Conservation (phyloP, 108 stramenopile genomes). For the Seminavis robusta region DNA sequence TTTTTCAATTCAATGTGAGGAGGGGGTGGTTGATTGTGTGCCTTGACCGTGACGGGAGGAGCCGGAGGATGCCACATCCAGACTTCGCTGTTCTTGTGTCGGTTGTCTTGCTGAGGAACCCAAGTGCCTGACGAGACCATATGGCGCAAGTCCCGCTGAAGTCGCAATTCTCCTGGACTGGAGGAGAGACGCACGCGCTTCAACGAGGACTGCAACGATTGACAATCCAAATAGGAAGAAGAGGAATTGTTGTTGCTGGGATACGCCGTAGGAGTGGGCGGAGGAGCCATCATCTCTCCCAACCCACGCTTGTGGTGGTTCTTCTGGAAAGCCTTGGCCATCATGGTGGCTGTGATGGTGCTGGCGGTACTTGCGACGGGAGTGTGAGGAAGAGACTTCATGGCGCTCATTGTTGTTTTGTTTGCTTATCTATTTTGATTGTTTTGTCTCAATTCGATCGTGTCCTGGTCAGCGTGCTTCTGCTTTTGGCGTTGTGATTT, state of each 20-base stretch:
- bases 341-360: too few species aligned
- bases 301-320: too few species aligned
- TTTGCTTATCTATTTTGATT: too few species aligned
- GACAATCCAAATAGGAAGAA: conserved; percentile 1
- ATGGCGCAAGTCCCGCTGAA: conserved; percentile 48
- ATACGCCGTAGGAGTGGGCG: too few species aligned
- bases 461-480: too few species aligned
- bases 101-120: background rate
- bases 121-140: conserved; percentile 3
- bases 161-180: conserved; percentile 64
- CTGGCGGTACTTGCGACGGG: too few species aligned
- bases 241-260: background rate
- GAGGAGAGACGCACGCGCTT: conserved; percentile 68
- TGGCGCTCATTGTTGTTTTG: too few species aligned
- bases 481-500: too few species aligned
- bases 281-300: too few species aligned
- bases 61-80: background rate
- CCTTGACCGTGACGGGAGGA: background rate
- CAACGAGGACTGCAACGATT: conserved; percentile 42
- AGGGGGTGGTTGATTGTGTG: background rate
- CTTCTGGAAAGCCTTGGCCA: too few species aligned
- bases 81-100: background rate
- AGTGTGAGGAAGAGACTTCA: too few species aligned
- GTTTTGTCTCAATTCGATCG: too few species aligned
- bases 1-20: conserved; percentile 15